phyloP scores from a whole-genome alignment of 768 basidiomycete genomes.

The Daedalea quercina region DNA sequence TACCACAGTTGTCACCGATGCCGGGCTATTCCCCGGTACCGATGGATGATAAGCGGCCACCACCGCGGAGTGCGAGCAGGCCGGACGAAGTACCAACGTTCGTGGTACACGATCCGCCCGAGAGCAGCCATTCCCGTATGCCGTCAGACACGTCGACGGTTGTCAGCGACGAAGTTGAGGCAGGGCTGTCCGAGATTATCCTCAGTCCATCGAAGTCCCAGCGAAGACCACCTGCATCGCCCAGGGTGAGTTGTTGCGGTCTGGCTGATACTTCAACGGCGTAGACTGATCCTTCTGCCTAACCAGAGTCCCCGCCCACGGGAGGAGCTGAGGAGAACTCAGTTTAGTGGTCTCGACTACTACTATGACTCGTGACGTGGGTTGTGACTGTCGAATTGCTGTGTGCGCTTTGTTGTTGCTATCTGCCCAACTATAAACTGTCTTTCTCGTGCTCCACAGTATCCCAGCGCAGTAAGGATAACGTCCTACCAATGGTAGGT shows the following conservation, averaged over 20 bases:
- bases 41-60: not conserved
- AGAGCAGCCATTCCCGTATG: not conserved
- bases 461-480: not conserved
- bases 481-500: not conserved
- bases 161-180: not conserved
- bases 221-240: not conserved
- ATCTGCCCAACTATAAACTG: not conserved
- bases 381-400: not conserved
- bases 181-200: not conserved
- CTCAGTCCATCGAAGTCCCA: not conserved
- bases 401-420: not conserved
- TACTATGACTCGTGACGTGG: not conserved
- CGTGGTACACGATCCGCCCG: not conserved
- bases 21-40: too few relatives aligned
- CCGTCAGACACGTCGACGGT: slow-evolving; percentile 1
- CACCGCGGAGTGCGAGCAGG: not conserved
- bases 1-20: too few relatives aligned
- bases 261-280: too few relatives aligned
- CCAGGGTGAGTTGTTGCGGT: not conserved
- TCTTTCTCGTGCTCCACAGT: not conserved
- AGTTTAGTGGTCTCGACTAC: not conserved
- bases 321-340: not conserved
- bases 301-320: not conserved
- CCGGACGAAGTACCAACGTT: not conserved
- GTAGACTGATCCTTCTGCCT: not conserved